Conservation (phyloP, 345 rosid genomes). For the Rhizophora apiculata region DNA sequence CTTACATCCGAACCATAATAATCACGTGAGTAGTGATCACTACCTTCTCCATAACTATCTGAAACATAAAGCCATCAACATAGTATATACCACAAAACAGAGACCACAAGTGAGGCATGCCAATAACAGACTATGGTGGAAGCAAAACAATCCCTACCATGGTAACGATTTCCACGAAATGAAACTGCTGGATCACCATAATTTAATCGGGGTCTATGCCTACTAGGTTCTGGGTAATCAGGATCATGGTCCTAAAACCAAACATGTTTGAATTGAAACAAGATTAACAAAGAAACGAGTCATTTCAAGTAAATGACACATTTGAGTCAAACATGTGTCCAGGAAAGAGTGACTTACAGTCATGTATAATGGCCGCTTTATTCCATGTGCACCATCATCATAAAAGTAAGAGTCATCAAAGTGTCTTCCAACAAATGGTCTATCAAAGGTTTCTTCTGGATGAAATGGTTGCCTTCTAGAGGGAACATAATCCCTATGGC, state of each 20-base stretch:
- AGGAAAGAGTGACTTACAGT: constrained; percentile 24
- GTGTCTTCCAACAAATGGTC: constrained; percentile 38
- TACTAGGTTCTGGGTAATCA: constrained; percentile 46
- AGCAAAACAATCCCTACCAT: constrained; percentile 26
- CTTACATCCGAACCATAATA: constrained; percentile 52
- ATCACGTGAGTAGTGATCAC: constrained; percentile 40
- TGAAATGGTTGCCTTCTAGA: constrained; percentile 44
- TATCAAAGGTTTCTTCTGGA: constrained; percentile 40
- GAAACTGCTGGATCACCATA: constrained; percentile 35
- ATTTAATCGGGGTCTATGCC: constrained; percentile 43
- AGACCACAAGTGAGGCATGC: constrained; percentile 1
- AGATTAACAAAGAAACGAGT: background rate
- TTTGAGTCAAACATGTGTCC: background rate
- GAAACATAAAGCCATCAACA: constrained; percentile 24
- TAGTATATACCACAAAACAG: constrained; percentile 5
- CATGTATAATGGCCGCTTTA: constrained; percentile 48
- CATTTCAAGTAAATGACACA: background rate
- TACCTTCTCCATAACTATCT: constrained; percentile 40
- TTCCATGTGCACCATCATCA: constrained; percentile 39
- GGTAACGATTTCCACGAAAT: constrained; percentile 39
- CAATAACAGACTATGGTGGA: background rate
- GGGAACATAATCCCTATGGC: constrained; percentile 29
- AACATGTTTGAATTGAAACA: constrained; percentile 1
- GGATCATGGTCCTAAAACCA: constrained; percentile 43
- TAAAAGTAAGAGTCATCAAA: constrained; percentile 42